Percentiles rank a stretch among this genome's conserved stretches.
Conservation (phyloP, 2,329 filamentous ascomycete genomes). For the Metarhizium sp. region DNA sequence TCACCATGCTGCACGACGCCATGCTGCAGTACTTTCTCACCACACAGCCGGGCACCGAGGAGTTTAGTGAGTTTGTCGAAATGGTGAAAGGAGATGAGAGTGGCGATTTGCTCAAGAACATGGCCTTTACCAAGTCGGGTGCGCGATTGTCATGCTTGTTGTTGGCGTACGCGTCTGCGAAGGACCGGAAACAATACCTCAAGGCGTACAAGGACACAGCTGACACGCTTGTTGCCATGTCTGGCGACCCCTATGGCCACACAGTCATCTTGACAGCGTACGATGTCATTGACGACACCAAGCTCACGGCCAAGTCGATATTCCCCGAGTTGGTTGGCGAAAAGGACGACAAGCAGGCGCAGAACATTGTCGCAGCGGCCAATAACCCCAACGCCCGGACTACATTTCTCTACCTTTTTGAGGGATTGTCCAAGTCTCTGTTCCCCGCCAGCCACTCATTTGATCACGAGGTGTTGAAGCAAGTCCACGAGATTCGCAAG, state of each 20-base stretch:
- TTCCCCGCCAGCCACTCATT: slow-evolving; percentile 53
- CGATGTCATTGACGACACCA: slow-evolving; percentile 91
- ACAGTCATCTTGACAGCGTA: slow-evolving; percentile 75
- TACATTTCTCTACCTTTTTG: slow-evolving; percentile 74
- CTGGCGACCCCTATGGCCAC: slow-evolving; percentile 69
- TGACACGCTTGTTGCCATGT: slow-evolving; percentile 61
- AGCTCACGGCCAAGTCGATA: slow-evolving; percentile 74
- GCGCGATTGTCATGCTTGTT: slow-evolving; percentile 72
- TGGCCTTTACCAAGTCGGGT: slow-evolving; percentile 90
- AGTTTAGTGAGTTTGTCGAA: slow-evolving; percentile 81
- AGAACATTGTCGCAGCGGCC: slow-evolving; percentile 54
- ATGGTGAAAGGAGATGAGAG: slow-evolving; percentile 86
- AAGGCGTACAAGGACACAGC: slow-evolving; percentile 79
- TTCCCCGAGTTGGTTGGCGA: slow-evolving; percentile 79
- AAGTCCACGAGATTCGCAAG: slow-evolving; percentile 70
- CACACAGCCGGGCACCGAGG: slow-evolving; percentile 64
- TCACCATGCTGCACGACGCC: slow-evolving; percentile 95
- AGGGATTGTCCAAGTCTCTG: slow-evolving; percentile 51
- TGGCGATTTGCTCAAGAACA: slow-evolving; percentile 84
- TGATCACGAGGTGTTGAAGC: slow-evolving; percentile 62
- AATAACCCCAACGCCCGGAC: slow-evolving; percentile 57
- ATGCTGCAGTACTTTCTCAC: slow-evolving; percentile 95
- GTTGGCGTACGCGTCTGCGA: slow-evolving; percentile 76
- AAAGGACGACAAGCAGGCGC: slow-evolving; percentile 49
- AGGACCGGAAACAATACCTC: slow-evolving; percentile 84